A percentile compares a stretch with the other conserved stretches of the same genome.
Evolutionary conservation across 768 basidiomycete genomes (phyloP).

Genomic region (Serendipita vermifera): DNA sequence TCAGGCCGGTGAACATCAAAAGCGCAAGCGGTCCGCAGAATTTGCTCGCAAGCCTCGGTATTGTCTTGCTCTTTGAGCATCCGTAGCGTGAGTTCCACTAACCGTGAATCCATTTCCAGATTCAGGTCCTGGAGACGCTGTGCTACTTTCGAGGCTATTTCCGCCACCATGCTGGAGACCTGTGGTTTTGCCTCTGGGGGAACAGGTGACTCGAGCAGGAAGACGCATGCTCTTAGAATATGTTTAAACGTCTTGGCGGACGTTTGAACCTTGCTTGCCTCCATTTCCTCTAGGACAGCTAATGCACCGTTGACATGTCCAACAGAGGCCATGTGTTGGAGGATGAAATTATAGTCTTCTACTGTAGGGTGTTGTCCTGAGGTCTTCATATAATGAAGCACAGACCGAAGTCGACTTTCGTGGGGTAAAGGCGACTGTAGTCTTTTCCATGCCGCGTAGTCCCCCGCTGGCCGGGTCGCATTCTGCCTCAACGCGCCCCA

Average conservation of each 20-base stretch:
- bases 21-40: neutral
- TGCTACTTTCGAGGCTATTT: neutral
- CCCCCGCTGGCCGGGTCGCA: neutral
- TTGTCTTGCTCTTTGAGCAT: neutral
- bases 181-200: neutral
- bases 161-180: neutral
- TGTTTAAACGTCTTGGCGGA: neutral
- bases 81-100: neutral
- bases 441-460: neutral
- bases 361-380: neutral
- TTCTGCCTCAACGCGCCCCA: neutral
- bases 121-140: neutral
- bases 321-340: neutral
- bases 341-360: neutral
- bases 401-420: neutral
- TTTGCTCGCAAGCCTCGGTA: neutral
- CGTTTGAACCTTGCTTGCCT: neutral
- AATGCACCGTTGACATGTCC: neutral
- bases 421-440: neutral
- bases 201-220: neutral
- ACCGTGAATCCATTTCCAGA: neutral
- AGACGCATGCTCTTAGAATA: neutral
- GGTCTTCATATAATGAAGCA: neutral
- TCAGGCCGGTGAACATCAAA: neutral
- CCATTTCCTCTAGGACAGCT: neutral